Evolutionary conservation across 2,329 filamentous ascomycete genomes (phyloP).

Genomic region (Pseudogymnoascus destructans): DNA sequence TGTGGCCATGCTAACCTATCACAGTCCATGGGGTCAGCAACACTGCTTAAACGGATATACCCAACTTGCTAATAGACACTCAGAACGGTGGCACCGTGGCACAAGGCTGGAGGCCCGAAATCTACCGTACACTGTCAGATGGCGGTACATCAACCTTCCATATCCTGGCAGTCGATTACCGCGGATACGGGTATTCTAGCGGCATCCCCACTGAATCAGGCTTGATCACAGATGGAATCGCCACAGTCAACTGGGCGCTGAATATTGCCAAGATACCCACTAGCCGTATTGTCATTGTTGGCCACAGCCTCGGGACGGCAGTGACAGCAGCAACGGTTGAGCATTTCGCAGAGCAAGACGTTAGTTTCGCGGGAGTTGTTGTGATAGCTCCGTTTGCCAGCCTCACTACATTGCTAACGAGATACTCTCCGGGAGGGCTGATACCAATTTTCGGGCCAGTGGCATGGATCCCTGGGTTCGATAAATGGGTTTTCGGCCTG

Average conservation of each 20-base stretch:
- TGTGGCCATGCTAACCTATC: slow-evolving; percentile 23
- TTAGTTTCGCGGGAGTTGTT: slow-evolving; percentile 67
- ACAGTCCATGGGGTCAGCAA: slow-evolving; percentile 49
- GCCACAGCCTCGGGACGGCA: slow-evolving; percentile 80
- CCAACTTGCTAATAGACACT: slow-evolving; percentile 7
- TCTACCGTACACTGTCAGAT: slow-evolving; percentile 64
- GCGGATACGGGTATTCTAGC: slow-evolving; percentile 71
- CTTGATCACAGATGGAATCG: slow-evolving; percentile 63
- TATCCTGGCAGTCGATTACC: slow-evolving; percentile 80
- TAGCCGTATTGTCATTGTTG: slow-evolving; percentile 63
- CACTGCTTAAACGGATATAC: neutral
- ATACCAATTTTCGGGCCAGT: slow-evolving; percentile 71
- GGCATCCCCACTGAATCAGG: slow-evolving; percentile 72
- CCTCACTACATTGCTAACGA: slow-evolving; percentile 57
- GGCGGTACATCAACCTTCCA: slow-evolving; percentile 59
- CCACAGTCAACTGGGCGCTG: slow-evolving; percentile 61
- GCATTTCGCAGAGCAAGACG: slow-evolving; percentile 45
- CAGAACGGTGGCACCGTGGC: slow-evolving; percentile 79
- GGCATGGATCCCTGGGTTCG: slow-evolving; percentile 48
- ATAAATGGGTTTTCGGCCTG: slow-evolving; percentile 44
- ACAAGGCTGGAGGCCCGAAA: slow-evolving; percentile 61
- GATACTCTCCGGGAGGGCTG: slow-evolving; percentile 63
- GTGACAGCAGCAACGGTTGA: slow-evolving; percentile 65
- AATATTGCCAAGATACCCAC: slow-evolving; percentile 50
- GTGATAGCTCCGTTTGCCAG: slow-evolving; percentile 70